A percentile compares a stretch with the other conserved stretches of the same genome.
These are phyloP conservation scores for Penium margaritaceum DNA, from an alignment of 139 green algal genomes.

Conservation along the genomic window DNA sequence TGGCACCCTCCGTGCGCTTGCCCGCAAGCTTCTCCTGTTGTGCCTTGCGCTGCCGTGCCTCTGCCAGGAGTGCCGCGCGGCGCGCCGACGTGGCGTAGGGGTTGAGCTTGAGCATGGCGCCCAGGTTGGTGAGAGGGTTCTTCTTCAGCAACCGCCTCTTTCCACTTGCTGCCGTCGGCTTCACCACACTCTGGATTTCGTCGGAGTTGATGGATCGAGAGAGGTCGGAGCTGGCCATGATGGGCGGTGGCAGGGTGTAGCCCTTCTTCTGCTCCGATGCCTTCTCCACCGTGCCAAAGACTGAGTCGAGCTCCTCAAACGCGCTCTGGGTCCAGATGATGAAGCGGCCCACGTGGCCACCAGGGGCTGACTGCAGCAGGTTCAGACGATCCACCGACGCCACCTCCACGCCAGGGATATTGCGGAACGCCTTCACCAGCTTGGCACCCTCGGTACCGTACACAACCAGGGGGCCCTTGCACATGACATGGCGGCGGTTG, in stretches of 20 bases:
- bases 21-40: slow-evolving; percentile 53
- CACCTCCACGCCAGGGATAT: slow-evolving; percentile 87
- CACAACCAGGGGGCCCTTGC: slow-evolving; percentile 89
- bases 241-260: slow-evolving; percentile 77
- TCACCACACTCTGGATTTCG: slow-evolving; percentile 72
- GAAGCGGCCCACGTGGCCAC: slow-evolving; percentile 94
- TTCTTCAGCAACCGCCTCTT: slow-evolving; percentile 76
- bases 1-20: slow-evolving; percentile 42
- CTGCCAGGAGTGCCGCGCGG: slow-evolving; percentile 56
- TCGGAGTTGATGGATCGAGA: slow-evolving; percentile 92
- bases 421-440: slow-evolving; percentile 71
- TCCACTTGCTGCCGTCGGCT: slow-evolving; percentile 55
- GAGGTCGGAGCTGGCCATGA: slow-evolving; percentile 90
- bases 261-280: slow-evolving; percentile 79
- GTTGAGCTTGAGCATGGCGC: slow-evolving; percentile 93
- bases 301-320: slow-evolving; percentile 82
- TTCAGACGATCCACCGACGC: slow-evolving; percentile 79
- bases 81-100: slow-evolving; percentile 72
- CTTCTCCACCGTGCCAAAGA: slow-evolving; percentile 67
- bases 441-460: slow-evolving; percentile 72
- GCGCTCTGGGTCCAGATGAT: slow-evolving; percentile 95
- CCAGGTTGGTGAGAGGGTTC: slow-evolving; percentile 96
- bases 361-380: slow-evolving; percentile 92
- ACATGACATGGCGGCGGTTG: slow-evolving; percentile 87
- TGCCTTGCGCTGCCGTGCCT: slow-evolving; percentile 40